These are phyloP conservation scores for Aspergillus thermomutatus DNA, from an alignment of 2,329 filamentous ascomycete genomes.

Conservation along the genomic window DNA sequence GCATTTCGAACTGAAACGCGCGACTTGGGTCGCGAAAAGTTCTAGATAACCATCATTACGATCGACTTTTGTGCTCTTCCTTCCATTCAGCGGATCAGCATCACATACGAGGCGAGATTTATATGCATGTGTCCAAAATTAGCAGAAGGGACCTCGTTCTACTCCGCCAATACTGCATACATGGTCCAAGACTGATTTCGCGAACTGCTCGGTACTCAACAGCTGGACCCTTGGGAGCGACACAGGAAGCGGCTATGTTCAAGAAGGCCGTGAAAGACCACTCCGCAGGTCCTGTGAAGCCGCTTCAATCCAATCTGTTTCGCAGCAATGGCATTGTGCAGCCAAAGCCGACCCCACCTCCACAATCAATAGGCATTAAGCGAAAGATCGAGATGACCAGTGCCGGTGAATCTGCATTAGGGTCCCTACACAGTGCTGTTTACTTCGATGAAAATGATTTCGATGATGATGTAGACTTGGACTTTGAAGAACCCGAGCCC, in stretches of 20 bases:
- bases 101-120: conserved; percentile 4
- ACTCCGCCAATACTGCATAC: conserved; percentile 19
- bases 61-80: neutral
- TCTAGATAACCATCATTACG: neutral
- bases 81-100: neutral
- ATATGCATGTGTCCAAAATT: conserved; percentile 26
- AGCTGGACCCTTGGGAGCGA: conserved; percentile 13
- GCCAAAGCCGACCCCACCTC: conserved; percentile 16
- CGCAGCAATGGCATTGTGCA: conserved; percentile 23
- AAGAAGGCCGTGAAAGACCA: conserved; percentile 41
- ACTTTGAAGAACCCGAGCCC: conserved; percentile 40
- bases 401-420: conserved; percentile 31
- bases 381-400: conserved; percentile 37
- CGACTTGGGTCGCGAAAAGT: neutral
- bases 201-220: conserved; percentile 26
- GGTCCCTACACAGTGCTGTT: conserved; percentile 48
- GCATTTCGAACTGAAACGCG: neutral
- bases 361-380: conserved; percentile 32
- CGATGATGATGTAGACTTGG: conserved; percentile 75
- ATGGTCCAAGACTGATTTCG: conserved; percentile 16
- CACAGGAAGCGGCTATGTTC: conserved; percentile 33
- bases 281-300: conserved; percentile 28
- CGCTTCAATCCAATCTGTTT: conserved; percentile 31
- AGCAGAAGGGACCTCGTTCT: conserved; percentile 16
- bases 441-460: conserved; percentile 79